Base-by-base conservation (phyloP, 768 basidiomycete genomes). In the Pisolithus orientalis region DNA sequence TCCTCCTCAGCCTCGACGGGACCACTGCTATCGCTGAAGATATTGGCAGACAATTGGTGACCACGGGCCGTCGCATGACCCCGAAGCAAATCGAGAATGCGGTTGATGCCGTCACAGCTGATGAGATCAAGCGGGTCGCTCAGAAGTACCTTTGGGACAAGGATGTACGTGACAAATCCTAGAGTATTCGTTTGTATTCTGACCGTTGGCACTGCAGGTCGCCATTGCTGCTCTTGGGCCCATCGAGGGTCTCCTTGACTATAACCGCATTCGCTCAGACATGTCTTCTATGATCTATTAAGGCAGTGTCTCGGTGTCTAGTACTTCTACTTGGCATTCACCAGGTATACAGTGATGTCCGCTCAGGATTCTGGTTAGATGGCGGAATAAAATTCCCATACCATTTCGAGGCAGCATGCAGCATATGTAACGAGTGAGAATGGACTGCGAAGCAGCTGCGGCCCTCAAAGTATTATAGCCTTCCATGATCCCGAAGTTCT, bases 71-170 rank as follows among this genome's bases (percentile, higher is more conserved):
- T 57, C 78, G 96, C 62, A 78, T 88, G 73, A 88, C 94, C 16
- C 95, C 96, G 46, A 81, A 85, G 68, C 92, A 99, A 73, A 93
- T 94, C 57, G 96, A 97, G 78, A 78, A 78, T 52, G 91, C 92
- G 25, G 83, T 98, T 43, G 93, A 98, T 65, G 85, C 87, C 24
- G 92, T 99, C 51, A 84, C 83, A 24, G 73, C 83, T 29, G 88
- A 83, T 17, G 94, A 97, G 68, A 93, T 99, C 71, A 87, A 88
- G 77, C 82, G 91, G 16, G 92, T 94, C 54, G 96, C 94, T 42
- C 86, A 90, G 76, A 94, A 92, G 75, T 96, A 96, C 70, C 79
- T 96, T 14, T 96, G 93, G 92, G 94, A 97, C 70, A 89, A 90
- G 72, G 94, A 96, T 70, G 89, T 92, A 65, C 6, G 65, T 55